phyloP scores from a whole-genome alignment of 2,329 filamentous ascomycete species.

The Pyricularia sp. region DNA sequence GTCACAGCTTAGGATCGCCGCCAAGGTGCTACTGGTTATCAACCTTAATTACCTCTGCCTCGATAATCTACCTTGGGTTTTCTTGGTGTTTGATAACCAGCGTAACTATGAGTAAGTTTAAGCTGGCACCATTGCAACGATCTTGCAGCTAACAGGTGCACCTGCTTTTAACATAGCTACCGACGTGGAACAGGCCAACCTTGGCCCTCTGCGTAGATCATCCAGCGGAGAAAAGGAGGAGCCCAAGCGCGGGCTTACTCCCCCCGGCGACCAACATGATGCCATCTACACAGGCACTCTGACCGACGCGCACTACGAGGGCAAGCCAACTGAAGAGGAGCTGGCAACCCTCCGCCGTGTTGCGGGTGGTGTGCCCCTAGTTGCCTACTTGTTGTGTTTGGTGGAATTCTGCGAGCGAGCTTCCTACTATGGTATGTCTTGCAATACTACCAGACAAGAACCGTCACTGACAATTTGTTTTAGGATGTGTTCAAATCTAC shows the following conservation, averaged over 20 bases:
- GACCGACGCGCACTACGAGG: slow-evolving; percentile 19
- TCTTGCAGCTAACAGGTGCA: background rate
- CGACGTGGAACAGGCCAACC: background rate
- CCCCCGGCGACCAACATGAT: slow-evolving; percentile 6
- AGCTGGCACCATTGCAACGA: background rate
- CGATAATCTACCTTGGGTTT: background rate
- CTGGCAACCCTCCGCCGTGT: slow-evolving; percentile 50
- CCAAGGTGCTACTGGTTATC: background rate
- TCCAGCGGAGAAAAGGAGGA: background rate
- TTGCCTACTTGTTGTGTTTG: slow-evolving; percentile 60
- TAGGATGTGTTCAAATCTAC: slow-evolving; percentile 41
- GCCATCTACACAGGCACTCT: slow-evolving; percentile 8
- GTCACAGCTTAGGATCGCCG: background rate
- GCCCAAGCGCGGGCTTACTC: background rate
- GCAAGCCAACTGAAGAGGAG: slow-evolving; percentile 52
- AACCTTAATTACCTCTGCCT: background rate
- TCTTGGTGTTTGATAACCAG: background rate
- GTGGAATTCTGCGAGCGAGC: slow-evolving; percentile 70
- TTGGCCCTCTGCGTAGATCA: background rate
- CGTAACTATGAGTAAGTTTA: background rate
- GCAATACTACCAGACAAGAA: slow-evolving; percentile 13
- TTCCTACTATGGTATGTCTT: slow-evolving; percentile 55
- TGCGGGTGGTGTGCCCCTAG: slow-evolving; percentile 54
- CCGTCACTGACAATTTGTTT: slow-evolving; percentile 14
- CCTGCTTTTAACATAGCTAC: background rate